These are phyloP conservation scores for Boletus eberwhitei DNA, from an alignment of 768 basidiomycete species.

Conservation along the genomic window DNA sequence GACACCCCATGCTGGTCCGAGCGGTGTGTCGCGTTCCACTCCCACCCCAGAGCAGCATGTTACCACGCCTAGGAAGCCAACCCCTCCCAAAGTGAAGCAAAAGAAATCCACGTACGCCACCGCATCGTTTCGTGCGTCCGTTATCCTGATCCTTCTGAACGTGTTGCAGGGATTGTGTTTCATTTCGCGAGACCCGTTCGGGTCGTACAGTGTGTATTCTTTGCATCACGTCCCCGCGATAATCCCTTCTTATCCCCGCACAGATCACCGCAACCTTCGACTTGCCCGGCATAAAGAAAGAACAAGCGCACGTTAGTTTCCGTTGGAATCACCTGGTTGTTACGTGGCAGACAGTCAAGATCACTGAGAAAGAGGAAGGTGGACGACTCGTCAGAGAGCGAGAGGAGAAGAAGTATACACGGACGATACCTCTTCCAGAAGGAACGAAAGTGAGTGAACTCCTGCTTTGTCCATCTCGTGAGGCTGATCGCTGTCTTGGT, in stretches of 20 bases:
- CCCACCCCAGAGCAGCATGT: slow-evolving; percentile 23
- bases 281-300: slow-evolving; percentile 63
- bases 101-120: slow-evolving; percentile 60
- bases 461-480: neutral
- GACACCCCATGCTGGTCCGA: slow-evolving; percentile 22
- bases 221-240: slow-evolving; percentile 12
- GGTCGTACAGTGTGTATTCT: slow-evolving; percentile 47
- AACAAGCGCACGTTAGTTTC: slow-evolving; percentile 74
- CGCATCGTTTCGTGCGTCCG: slow-evolving; percentile 3
- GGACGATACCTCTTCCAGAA: slow-evolving; percentile 69
- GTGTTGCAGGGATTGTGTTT: slow-evolving; percentile 45
- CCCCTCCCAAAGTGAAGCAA: slow-evolving; percentile 47
- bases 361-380: slow-evolving; percentile 59
- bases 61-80: slow-evolving; percentile 24
- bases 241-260: slow-evolving; percentile 23
- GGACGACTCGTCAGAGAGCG: slow-evolving; percentile 61
- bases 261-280: slow-evolving; percentile 69
- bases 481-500: neutral
- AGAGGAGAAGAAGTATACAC: slow-evolving; percentile 58
- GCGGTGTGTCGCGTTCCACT: slow-evolving; percentile 19
- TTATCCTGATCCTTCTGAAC: slow-evolving; percentile 16
- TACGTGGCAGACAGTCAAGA: slow-evolving; percentile 61
- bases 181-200: slow-evolving; percentile 67
- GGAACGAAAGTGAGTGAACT: slow-evolving; percentile 57
- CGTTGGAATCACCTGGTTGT: slow-evolving; percentile 59